Evolutionary conservation across 2,329 filamentous ascomycete genomes (phyloP).

Genomic region (Lojkania enalia): DNA sequence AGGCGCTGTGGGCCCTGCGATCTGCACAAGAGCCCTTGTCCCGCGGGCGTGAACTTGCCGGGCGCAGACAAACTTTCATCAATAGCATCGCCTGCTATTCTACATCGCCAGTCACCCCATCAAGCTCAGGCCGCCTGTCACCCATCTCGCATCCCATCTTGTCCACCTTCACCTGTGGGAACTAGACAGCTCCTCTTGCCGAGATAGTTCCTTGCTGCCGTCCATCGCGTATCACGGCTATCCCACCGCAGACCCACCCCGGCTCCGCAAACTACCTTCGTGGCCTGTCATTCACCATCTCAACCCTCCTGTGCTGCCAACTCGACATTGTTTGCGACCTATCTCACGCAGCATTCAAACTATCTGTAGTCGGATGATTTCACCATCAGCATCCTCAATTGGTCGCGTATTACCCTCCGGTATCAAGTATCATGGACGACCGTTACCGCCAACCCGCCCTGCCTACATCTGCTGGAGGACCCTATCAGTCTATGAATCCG

Average conservation of each 20-base stretch:
- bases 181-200: conserved; percentile 22
- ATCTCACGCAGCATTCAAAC: conserved; percentile 28
- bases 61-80: conserved; percentile 31
- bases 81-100: conserved; percentile 17
- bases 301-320: conserved; percentile 28
- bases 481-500: conserved; percentile 37
- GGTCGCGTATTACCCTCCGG: conserved; percentile 34
- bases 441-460: conserved; percentile 42
- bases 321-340: conserved; percentile 27
- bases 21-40: conserved; percentile 42
- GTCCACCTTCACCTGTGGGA: conserved; percentile 7
- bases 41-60: conserved; percentile 35
- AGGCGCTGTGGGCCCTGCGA: conserved; percentile 37
- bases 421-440: conserved; percentile 40
- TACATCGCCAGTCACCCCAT: conserved; percentile 9
- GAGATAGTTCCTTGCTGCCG: conserved; percentile 16
- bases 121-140: conserved; percentile 9
- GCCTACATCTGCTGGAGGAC: conserved; percentile 19
- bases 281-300: conserved; percentile 32
- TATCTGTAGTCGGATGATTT: conserved; percentile 38
- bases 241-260: conserved; percentile 34
- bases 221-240: conserved; percentile 27
- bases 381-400: conserved; percentile 31
- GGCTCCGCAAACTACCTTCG: conserved; percentile 41
- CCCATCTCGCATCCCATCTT: conserved; percentile 2